These are phyloP conservation scores for Meripilus lineatus DNA, from an alignment of 1,284 basidiomycete species.

Conservation along the genomic window DNA sequence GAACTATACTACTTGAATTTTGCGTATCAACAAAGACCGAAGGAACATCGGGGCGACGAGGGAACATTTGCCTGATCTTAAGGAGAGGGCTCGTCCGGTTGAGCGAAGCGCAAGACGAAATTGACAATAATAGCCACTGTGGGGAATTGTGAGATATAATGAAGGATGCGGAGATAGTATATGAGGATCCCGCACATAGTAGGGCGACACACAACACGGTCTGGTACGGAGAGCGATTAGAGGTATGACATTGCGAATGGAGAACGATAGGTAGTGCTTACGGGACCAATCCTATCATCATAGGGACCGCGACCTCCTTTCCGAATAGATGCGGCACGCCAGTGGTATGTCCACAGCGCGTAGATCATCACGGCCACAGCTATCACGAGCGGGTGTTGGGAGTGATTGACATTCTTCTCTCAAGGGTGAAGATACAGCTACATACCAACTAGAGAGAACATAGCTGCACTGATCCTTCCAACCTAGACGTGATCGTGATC, in stretches of 20 bases:
- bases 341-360: slow-evolving; percentile 93
- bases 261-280: slow-evolving; percentile 32
- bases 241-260: slow-evolving; percentile 7
- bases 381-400: slow-evolving; percentile 29
- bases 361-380: slow-evolving; percentile 98
- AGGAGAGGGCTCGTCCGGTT: slow-evolving; percentile 10
- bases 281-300: slow-evolving; percentile 90
- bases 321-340: slow-evolving; percentile 92
- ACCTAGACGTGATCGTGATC: slow-evolving; percentile 42
- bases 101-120: slow-evolving; percentile 78
- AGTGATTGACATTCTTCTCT: slow-evolving; percentile 11
- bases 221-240: slow-evolving; percentile 33
- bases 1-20: too few species aligned
- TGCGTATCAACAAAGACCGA: too few species aligned
- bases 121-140: slow-evolving; percentile 86
- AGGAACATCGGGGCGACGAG: too few species aligned
- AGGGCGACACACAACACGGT: slow-evolving; percentile 85
- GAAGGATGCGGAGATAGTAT: background rate
- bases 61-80: too few species aligned
- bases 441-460: slow-evolving; percentile 90
- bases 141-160: slow-evolving; percentile 8
- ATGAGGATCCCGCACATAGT: slow-evolving; percentile 52
- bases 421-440: slow-evolving; percentile 14
- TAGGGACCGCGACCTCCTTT: slow-evolving; percentile 92
- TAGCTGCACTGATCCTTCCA: slow-evolving; percentile 86